A percentile compares a stretch with the other conserved stretches of the same genome.
These are phyloP conservation scores for Phytophthora palmivora DNA, from an alignment of 352 stramenopile genomes.

Conservation along the genomic window DNA sequence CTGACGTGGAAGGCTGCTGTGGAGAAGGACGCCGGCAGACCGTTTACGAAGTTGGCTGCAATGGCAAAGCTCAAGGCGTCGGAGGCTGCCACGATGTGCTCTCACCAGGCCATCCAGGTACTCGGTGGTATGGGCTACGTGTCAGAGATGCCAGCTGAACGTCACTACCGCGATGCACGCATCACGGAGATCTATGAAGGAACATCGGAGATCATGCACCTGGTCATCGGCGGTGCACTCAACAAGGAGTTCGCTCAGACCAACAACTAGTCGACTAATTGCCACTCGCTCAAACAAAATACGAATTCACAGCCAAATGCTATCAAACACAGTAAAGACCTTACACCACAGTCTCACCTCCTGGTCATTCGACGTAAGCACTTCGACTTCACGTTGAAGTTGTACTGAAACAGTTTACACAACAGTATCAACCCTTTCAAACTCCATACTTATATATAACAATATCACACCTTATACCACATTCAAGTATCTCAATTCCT, in stretches of 20 bases:
- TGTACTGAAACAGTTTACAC: conserved; percentile 26
- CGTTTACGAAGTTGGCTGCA: conserved; percentile 94
- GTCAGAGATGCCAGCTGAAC: conserved; percentile 96
- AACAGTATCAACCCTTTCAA: conserved; percentile 7
- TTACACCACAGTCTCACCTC: conserved; percentile 11
- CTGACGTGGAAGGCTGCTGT: conserved; percentile 95
- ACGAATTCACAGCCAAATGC: neutral
- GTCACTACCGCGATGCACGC: conserved; percentile 96
- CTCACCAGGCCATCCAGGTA: conserved; percentile 97
- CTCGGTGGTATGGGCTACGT: conserved; percentile 96
- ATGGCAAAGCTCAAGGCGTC: conserved; percentile 97
- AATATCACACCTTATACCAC: neutral
- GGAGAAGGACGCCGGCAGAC: conserved; percentile 91
- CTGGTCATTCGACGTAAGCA: conserved; percentile 26
- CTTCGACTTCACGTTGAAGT: conserved; percentile 29
- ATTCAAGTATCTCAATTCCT: neutral
- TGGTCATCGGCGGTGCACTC: conserved; percentile 95
- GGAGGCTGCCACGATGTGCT: conserved; percentile 95
- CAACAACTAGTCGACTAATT: conserved; percentile 36
- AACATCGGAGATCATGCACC: conserved; percentile 97
- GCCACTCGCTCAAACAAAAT: too few species aligned
- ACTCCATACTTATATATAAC: neutral
- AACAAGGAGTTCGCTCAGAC: conserved; percentile 95
- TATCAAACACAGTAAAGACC: conserved; percentile 3
- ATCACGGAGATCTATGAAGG: conserved; percentile 99